A percentile compares a stretch with the other conserved stretches of the same genome.
Evolutionary conservation across 345 rosid genomes (phyloP).

Genomic region (Cardiospermum halicacabum): DNA sequence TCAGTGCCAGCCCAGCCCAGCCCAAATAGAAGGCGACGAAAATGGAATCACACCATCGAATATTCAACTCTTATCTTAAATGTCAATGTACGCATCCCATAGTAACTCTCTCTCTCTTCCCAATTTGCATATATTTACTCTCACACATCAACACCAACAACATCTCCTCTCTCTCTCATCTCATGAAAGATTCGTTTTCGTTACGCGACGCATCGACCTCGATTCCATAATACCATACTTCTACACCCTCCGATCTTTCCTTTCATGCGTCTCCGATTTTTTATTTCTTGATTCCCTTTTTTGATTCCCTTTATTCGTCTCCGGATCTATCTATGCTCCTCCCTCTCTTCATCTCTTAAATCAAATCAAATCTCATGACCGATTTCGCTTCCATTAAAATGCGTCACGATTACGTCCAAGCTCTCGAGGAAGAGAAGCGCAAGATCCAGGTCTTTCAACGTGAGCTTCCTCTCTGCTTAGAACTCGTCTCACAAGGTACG

Average conservation of each 20-base stretch:
- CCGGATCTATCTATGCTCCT: conserved; percentile 70
- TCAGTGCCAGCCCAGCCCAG: conserved; percentile 43
- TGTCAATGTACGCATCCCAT: no score
- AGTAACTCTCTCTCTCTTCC: conserved; percentile 5
- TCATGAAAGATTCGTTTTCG: conserved; percentile 47
- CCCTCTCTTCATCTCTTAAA: conserved; percentile 41
- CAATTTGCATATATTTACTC: neutral
- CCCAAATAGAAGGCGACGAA: conserved; percentile 30
- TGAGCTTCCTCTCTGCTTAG: conserved; percentile 90
- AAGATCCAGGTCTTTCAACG: conserved; percentile 91
- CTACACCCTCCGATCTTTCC: conserved; percentile 3
- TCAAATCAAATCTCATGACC: no score
- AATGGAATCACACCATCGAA: conserved; percentile 37
- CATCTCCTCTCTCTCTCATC: conserved; percentile 9
- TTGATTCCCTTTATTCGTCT: conserved; percentile 36
- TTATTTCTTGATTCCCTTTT: neutral
- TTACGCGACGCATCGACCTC: conserved; percentile 86
- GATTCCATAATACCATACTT: conserved; percentile 14
- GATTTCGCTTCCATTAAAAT: no score
- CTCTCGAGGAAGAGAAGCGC: conserved; percentile 78
- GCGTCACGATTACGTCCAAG: conserved; percentile 59
- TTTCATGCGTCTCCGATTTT: neutral
- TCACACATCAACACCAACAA: no score
- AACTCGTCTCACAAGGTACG: conserved; percentile 86
- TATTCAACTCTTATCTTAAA: conserved; percentile 44